phyloP scores from a whole-genome alignment of 2,329 filamentous ascomycete species.

The Cytospora schulzeri region DNA sequence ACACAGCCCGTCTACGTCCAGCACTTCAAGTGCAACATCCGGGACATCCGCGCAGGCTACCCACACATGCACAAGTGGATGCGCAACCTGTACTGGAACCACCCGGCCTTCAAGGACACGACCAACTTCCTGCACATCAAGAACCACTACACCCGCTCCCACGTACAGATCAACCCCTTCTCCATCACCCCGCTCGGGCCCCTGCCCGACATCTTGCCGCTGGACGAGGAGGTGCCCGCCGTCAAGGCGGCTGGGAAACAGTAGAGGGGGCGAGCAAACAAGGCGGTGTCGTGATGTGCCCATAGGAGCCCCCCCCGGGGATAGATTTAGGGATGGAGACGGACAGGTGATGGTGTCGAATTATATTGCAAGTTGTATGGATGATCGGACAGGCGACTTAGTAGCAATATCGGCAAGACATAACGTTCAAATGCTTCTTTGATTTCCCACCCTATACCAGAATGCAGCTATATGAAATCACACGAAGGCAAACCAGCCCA shows the following conservation, averaged over 20 bases:
- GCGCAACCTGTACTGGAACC: constrained; percentile 81
- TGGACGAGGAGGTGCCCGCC: constrained; percentile 75
- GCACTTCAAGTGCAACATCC: constrained; percentile 85
- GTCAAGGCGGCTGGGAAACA: constrained; percentile 37
- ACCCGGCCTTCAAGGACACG: constrained; percentile 75
- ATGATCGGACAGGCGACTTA: background rate
- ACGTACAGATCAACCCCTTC: constrained; percentile 67
- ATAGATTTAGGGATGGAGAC: too few relatives aligned
- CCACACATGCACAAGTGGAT: constrained; percentile 81
- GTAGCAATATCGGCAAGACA: background rate
- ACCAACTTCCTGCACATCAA: constrained; percentile 97
- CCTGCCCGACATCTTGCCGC: constrained; percentile 74
- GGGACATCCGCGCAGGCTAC: constrained; percentile 83
- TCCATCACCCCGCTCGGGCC: constrained; percentile 85
- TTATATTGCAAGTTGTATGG: background rate
- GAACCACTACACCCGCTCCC: constrained; percentile 66
- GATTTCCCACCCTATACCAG: constrained; percentile 9
- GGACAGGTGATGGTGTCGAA: background rate
- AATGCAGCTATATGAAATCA: constrained; percentile 15
- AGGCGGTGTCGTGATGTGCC: too few relatives aligned
- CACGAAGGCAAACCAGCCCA: constrained; percentile 9
- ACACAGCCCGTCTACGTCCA: constrained; percentile 73
- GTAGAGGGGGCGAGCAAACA: background rate
- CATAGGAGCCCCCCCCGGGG: too few relatives aligned
- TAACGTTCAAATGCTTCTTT: constrained; percentile 8